Percentiles rank a stretch among this genome's conserved stretches.
Conservation (phyloP, 2,329 filamentous ascomycete species). For the Fusarium bulbicola region DNA sequence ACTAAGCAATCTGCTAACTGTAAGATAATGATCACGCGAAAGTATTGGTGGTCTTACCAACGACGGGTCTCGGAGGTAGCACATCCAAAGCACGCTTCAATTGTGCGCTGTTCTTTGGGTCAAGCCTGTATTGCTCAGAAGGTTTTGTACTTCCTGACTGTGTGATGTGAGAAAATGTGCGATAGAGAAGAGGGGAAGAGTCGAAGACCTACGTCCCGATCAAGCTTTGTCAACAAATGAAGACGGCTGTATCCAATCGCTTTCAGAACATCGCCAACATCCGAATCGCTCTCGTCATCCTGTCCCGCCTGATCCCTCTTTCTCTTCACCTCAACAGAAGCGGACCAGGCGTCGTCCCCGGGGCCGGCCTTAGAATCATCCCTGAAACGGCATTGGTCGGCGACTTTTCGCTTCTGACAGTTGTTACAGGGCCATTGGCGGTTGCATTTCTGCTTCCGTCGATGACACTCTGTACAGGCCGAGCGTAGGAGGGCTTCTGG, state of each 20-base stretch:
- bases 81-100: slow-evolving; percentile 7
- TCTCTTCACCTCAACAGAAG: slow-evolving; percentile 17
- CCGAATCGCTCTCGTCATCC: slow-evolving; percentile 5
- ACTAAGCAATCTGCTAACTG: not conserved
- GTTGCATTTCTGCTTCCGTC: slow-evolving; percentile 23
- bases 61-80: slow-evolving; percentile 2
- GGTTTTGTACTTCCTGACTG: slow-evolving; percentile 16
- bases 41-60: not conserved
- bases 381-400: slow-evolving; percentile 20
- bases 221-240: slow-evolving; percentile 19
- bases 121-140: slow-evolving; percentile 11
- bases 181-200: too few species aligned
- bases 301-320: slow-evolving; percentile 1
- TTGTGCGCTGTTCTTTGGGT: slow-evolving; percentile 7
- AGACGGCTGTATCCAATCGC: slow-evolving; percentile 20
- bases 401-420: slow-evolving; percentile 23
- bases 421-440: slow-evolving; percentile 22
- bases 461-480: slow-evolving; percentile 20
- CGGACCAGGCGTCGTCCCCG: slow-evolving; percentile 1
- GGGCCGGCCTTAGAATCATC: slow-evolving; percentile 4
- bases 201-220: slow-evolving; percentile 6
- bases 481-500: not conserved
- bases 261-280: slow-evolving; percentile 19
- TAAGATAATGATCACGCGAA: not conserved
- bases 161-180: not conserved